Evolutionary conservation across 306 rosid genomes (phyloP), one percentile per base, ranked within the genome.

Genomic region (Argentina anserina): DNA sequence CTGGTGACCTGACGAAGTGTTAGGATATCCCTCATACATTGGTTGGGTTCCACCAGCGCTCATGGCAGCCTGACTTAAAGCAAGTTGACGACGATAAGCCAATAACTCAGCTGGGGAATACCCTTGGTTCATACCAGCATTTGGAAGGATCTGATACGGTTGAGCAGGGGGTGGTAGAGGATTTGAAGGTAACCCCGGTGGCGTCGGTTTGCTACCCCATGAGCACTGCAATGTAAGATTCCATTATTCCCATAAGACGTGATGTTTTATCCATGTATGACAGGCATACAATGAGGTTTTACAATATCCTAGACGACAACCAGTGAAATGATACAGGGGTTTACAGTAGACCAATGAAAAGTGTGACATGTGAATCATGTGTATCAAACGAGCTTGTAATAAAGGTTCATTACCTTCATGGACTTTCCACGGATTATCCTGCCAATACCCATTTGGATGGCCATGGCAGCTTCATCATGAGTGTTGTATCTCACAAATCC

Each of bases 201-300:
- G 92, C 58, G 96, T 91, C n/a, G 96, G 97, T 78, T 89, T 91
- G 88, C 90, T 91, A 42, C 97, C 97, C 97, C 97, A 91, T 43
- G 92, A 91, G 78, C 97, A 91, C 97, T 91, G 87, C 87, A 85
- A 29, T 34, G 20, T 36, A 36, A 7, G 18, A 23, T 49, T n/a
- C 58, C 66, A n/a, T n/a, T 42, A 25, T 23, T 68, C 15, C 66
- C 69, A 65, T 20, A 73, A 45, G 78, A 68, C 34, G 33, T 18
- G 40, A 61, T 58, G 69, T 26, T 71, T 39, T 42, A 37, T 67
- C 62, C 58, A 65, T 33, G 7, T n/a, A 21, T 29, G 26, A 49
- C 15, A 41, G 31, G 26, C 5, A 21, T 64, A 71, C 18, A 40
- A n/a, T 12, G 4, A 31, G 15, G 31, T 31, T 31, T 17, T 6